Conservation (phyloP, 2,329 filamentous ascomycete species). For the Chalaropsis thielavioides region DNA sequence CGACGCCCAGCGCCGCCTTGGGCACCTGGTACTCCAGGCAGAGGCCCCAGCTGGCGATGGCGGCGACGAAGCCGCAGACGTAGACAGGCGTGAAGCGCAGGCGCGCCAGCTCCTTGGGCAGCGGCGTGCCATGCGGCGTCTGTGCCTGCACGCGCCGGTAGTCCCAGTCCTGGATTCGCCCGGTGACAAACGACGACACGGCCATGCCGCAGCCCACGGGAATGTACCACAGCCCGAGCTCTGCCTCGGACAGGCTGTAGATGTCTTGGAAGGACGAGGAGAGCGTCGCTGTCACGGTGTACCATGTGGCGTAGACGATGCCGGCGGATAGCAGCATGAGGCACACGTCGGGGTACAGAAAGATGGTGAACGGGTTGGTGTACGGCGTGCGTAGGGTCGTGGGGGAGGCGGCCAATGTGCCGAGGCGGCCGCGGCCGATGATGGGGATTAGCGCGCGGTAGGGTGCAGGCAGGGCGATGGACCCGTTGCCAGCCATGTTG, state of each 20-base stretch:
- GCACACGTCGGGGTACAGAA: conserved; percentile 23
- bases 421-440: conserved; percentile 12
- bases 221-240: conserved; percentile 25
- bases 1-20: conserved; percentile 21
- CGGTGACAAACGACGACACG: conserved; percentile 23
- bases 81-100: conserved; percentile 22
- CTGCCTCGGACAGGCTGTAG: conserved; percentile 24
- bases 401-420: neutral
- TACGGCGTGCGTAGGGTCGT: conserved; percentile 9
- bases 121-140: conserved; percentile 14
- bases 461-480: conserved; percentile 16
- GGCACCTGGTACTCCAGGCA: conserved; percentile 20
- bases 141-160: conserved; percentile 21
- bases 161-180: conserved; percentile 24
- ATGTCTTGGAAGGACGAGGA: conserved; percentile 23
- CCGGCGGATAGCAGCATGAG: conserved; percentile 24
- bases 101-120: conserved; percentile 23
- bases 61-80: conserved; percentile 20
- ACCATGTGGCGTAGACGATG: conserved; percentile 26
- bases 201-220: conserved; percentile 24
- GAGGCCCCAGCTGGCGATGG: conserved; percentile 23
- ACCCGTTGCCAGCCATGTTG: conserved; percentile 23
- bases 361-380: conserved; percentile 24
- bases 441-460: conserved; percentile 20
- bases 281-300: conserved; percentile 26